These are phyloP conservation scores for Rugonectria rugulosa DNA, from an alignment of 2,329 filamentous ascomycete species.

Conservation along the genomic window DNA sequence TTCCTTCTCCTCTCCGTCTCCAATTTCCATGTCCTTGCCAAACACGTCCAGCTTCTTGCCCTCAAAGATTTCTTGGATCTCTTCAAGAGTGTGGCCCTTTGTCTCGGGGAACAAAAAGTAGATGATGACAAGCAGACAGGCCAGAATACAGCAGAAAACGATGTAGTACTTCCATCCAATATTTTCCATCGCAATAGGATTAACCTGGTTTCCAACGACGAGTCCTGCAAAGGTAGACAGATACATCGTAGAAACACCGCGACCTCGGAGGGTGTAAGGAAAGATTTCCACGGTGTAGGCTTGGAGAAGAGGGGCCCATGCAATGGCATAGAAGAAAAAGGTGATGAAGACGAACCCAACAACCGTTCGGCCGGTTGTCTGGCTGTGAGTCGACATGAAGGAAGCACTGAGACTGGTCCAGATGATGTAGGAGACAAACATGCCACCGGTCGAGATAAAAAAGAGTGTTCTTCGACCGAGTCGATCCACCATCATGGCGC, in stretches of 20 bases:
- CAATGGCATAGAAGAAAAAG: conserved; percentile 47
- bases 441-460: conserved; percentile 46
- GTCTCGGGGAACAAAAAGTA: conserved; percentile 50
- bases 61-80: conserved; percentile 42
- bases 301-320: conserved; percentile 44
- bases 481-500: conserved; percentile 49
- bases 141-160: conserved; percentile 47
- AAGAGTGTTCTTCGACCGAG: conserved; percentile 51
- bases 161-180: conserved; percentile 52
- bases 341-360: conserved; percentile 51
- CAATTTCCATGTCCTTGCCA: conserved; percentile 10
- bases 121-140: conserved; percentile 41
- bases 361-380: conserved; percentile 38
- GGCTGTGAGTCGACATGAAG: conserved; percentile 27
- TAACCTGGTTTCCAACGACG: conserved; percentile 49
- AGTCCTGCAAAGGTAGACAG: conserved; percentile 29
- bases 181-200: conserved; percentile 48
- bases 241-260: conserved; percentile 31
- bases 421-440: conserved; percentile 46
- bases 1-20: not conserved
- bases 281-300: conserved; percentile 41
- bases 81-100: conserved; percentile 41
- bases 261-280: conserved; percentile 32
- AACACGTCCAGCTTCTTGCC: conserved; percentile 22
- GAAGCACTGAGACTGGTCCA: conserved; percentile 40